Base-by-base conservation (phyloP, 495 filamentous ascomycete genomes). In the Hypoxylon cercidicola region DNA sequence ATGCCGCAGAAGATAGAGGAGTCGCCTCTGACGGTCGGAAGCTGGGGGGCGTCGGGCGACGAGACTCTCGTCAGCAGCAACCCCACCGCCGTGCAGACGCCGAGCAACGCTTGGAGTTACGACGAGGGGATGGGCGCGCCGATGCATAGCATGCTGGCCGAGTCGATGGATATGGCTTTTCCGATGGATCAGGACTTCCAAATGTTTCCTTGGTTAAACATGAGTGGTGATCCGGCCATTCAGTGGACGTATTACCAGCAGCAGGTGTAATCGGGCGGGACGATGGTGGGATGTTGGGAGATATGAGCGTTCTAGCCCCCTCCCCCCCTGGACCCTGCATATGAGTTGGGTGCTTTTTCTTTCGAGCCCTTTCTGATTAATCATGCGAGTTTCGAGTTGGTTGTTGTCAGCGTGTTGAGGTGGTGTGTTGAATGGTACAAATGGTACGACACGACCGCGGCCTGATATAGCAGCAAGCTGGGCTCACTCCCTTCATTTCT, bases 81-180 rank as follows among this genome's bases (percentile, higher is more conserved):
- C n/a, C 23, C 32, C 16, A 19, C 32, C 11, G 35, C 28, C 18
- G 40, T 16, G 12, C 52, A 53, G 30, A n/a, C 30, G 19, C 28
- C 48, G 7, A 39, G 49, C 13, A 21, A 37, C 12, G 23, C 44
- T 4, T 61, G 49, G 60, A 39, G 30, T 16, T 50, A 40, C 13
- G 49, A 55, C 13, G 34, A 57, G 5, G 54, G 18, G 16, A 25
- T 19, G n/a, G 28, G 21, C 1, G 49, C 40, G 8, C 39, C 60
- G 6, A 64, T 65, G 34, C 55, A 64, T 34, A 60, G 43, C 16
- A 44, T 64, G 48, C 32, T 60, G 20, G 50, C 49, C 4, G 66
- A 47, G 9, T 51, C 60, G 25, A 60, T 69, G 30, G 61, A 69
- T 20, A 55, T 69, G 60, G 55, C 55, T 0, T 69, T 51, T 28